A percentile compares a stretch with the other conserved stretches of the same genome.
Evolutionary conservation across 768 basidiomycete species (phyloP).

Genomic region (Phlebiopsis gigantea): DNA sequence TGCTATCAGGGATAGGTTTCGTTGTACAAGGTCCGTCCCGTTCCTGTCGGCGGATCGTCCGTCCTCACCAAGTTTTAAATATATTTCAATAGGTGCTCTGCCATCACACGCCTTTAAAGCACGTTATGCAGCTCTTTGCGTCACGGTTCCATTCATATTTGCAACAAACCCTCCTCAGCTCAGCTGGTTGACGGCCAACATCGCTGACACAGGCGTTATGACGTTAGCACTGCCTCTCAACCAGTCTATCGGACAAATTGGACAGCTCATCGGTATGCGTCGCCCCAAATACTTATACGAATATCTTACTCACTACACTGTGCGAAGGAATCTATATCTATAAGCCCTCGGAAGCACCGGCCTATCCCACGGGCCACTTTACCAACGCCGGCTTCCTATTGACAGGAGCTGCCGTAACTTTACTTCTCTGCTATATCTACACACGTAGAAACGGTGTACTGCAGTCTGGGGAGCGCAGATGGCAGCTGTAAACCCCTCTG

Average conservation of each 20-base stretch:
- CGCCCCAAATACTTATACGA: background rate
- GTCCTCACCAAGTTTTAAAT: background rate
- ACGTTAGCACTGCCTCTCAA: slow-evolving; percentile 29
- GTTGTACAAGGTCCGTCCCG: slow-evolving; percentile 16
- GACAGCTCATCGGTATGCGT: slow-evolving; percentile 28
- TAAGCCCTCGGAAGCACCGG: slow-evolving; percentile 25
- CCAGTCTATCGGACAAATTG: slow-evolving; percentile 29
- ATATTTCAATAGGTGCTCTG: background rate
- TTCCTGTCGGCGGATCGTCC: background rate
- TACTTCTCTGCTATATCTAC: slow-evolving; percentile 13
- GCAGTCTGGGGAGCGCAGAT: slow-evolving; percentile 6
- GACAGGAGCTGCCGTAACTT: slow-evolving; percentile 13
- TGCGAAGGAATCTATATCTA: slow-evolving; percentile 24
- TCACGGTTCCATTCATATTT: slow-evolving; percentile 29
- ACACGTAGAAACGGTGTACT: slow-evolving; percentile 13
- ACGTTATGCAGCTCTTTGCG: slow-evolving; percentile 29
- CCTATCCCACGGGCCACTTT: slow-evolving; percentile 31
- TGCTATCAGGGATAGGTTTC: slow-evolving; percentile 17
- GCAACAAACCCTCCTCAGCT: slow-evolving; percentile 28
- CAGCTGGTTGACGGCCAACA: slow-evolving; percentile 32
- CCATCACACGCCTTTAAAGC: slow-evolving; percentile 14
- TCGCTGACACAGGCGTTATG: slow-evolving; percentile 25
- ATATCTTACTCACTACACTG: background rate
- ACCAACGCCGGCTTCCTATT: slow-evolving; percentile 28
- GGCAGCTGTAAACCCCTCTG: slow-evolving; percentile 12